These are phyloP conservation scores for Trichoderma orchidacearum DNA, from an alignment of 495 filamentous ascomycete species.

Conservation along the genomic window DNA sequence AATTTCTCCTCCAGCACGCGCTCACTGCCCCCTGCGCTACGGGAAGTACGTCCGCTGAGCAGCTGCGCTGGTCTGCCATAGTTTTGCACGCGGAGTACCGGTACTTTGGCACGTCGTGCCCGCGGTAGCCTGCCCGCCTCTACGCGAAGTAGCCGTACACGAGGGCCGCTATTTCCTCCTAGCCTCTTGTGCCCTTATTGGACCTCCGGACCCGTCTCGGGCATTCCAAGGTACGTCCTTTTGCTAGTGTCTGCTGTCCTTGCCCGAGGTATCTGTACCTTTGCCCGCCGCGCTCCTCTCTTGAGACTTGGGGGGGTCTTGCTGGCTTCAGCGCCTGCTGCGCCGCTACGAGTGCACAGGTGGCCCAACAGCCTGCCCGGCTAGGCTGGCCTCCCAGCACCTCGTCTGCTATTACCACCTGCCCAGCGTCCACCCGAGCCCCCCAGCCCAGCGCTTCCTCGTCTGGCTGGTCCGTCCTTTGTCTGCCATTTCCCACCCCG, in stretches of 20 bases:
- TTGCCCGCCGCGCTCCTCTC: not conserved
- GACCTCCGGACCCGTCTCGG: not conserved
- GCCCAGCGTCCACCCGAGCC: not conserved
- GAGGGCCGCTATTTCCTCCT: not conserved
- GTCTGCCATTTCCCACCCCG: not conserved
- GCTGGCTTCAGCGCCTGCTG: not conserved
- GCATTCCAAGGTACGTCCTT: not conserved
- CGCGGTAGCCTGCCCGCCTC: not conserved
- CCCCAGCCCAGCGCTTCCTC: not conserved
- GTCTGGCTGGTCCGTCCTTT: conserved; percentile 1
- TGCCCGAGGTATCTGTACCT: not conserved
- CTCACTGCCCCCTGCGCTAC: conserved; percentile 1
- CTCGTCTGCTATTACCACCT: not conserved
- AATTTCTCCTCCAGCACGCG: not conserved
- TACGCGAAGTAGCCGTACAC: not conserved
- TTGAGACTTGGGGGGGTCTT: not conserved
- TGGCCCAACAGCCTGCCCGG: not conserved
- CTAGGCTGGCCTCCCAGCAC: not conserved
- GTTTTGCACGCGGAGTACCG: not conserved
- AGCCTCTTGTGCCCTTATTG: not conserved
- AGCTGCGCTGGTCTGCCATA: too few species aligned
- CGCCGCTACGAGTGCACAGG: not conserved
- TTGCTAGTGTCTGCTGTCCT: not conserved
- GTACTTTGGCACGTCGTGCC: not conserved
- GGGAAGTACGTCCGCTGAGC: too few species aligned